Evolutionary conservation across 2,329 filamentous ascomycete species (phyloP).

Genomic region (Colletotrichum liriopes): DNA sequence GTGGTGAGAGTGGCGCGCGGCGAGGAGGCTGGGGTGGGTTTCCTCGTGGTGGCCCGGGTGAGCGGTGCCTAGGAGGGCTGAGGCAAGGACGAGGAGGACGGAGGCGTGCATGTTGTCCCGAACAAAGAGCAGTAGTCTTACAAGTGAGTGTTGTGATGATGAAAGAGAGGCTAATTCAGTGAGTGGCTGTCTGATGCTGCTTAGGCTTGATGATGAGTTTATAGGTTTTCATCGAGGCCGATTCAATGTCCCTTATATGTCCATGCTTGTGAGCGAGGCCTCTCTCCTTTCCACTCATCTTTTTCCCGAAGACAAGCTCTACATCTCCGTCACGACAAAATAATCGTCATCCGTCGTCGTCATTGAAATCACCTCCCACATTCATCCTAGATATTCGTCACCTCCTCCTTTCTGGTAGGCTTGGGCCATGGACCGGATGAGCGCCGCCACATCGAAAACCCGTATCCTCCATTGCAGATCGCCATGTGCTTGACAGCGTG

Average conservation of each 20-base stretch:
- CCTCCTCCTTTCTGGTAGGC: background rate
- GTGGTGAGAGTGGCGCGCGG: constrained; percentile 27
- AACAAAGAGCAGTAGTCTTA: constrained; percentile 1
- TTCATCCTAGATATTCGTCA: background rate
- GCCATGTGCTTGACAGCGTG: background rate
- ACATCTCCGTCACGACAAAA: no score
- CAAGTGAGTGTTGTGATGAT: background rate
- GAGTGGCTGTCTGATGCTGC: background rate
- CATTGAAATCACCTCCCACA: background rate
- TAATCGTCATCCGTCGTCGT: constrained; percentile 1
- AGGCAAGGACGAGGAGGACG: constrained; percentile 24
- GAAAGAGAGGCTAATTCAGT: no score
- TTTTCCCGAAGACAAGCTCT: background rate
- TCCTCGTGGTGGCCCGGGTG: constrained; percentile 33
- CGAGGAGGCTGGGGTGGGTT: constrained; percentile 21
- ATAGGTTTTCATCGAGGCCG: background rate
- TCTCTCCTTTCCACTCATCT: background rate
- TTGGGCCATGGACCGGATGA: background rate
- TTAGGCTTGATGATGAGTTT: background rate
- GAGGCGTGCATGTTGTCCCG: constrained; percentile 19
- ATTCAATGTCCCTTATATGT: background rate
- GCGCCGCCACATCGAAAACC: background rate
- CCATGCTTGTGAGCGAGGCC: background rate
- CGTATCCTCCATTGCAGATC: background rate
- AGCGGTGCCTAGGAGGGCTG: constrained; percentile 27